A percentile compares a stretch with the other conserved stretches of the same genome.
Conservation (phyloP, 1,284 basidiomycete genomes). For the Fomitopsis schrenkii region DNA sequence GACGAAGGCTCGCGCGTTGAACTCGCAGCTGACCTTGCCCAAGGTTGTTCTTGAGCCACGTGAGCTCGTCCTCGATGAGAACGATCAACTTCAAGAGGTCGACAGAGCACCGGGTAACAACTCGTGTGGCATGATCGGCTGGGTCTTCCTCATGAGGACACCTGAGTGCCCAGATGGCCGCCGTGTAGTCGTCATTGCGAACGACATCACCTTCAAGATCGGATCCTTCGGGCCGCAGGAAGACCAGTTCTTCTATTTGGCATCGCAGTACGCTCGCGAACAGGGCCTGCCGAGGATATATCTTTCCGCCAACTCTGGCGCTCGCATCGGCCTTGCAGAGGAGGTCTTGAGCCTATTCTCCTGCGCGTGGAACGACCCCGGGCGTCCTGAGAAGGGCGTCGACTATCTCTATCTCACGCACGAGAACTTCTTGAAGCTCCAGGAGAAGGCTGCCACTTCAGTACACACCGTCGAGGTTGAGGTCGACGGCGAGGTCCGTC, state of each 20-base stretch:
- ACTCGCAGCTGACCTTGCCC: constrained; percentile 70
- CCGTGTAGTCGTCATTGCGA: constrained; percentile 87
- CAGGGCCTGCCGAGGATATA: constrained; percentile 93
- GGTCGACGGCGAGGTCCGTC: constrained; percentile 81
- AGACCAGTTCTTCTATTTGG: constrained; percentile 96
- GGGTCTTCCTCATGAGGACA: constrained; percentile 92
- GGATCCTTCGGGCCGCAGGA: constrained; percentile 97
- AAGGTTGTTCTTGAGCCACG: constrained; percentile 78
- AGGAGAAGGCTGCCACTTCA: constrained; percentile 75
- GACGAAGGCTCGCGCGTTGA: constrained; percentile 66
- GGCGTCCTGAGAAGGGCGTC: constrained; percentile 90
- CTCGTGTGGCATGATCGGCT: constrained; percentile 96
- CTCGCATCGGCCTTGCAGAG: constrained; percentile 94
- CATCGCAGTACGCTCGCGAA: constrained; percentile 89
- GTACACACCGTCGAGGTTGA: constrained; percentile 85
- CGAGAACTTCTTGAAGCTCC: constrained; percentile 80
- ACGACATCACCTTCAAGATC: constrained; percentile 99
- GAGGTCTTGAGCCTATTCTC: constrained; percentile 90
- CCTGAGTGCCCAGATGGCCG: constrained; percentile 94
- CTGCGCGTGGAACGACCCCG: constrained; percentile 84
- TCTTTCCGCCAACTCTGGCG: constrained; percentile 97
- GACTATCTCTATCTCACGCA: constrained; percentile 94
- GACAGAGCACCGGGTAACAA: constrained; percentile 93
- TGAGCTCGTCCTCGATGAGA: constrained; percentile 93
- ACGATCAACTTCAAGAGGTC: constrained; percentile 87